Evolutionary conservation across 2,329 filamentous ascomycete species (phyloP).

Genomic region (Aplosporella prunicola): DNA sequence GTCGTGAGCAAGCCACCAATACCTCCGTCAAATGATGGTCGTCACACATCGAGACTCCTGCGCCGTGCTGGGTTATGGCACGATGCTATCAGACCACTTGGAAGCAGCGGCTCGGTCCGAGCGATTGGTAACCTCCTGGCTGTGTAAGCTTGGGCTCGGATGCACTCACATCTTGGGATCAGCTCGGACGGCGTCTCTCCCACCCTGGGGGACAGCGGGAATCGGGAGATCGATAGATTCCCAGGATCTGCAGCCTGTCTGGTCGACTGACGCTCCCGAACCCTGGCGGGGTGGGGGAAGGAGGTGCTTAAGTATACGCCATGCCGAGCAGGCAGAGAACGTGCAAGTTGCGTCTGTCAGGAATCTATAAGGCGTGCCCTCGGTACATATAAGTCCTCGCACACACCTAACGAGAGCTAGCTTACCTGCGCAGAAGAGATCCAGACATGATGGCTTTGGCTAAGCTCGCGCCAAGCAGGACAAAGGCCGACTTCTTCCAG

Average conservation of each 20-base stretch:
- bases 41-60: constrained; percentile 9
- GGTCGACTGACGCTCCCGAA: constrained; percentile 4
- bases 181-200: constrained; percentile 8
- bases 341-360: no score
- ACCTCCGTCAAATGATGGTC: not conserved
- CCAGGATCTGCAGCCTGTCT: constrained; percentile 7
- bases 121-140: constrained; percentile 7
- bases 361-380: no score
- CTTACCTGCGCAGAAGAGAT: constrained; percentile 1
- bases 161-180: constrained; percentile 11
- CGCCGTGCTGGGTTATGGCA: constrained; percentile 7
- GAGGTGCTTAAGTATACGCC: no score
- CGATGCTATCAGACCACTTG: constrained; percentile 11
- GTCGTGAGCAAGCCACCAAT: constrained; percentile 10
- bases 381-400: no score
- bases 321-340: no score
- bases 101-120: constrained; percentile 7
- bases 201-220: not conserved
- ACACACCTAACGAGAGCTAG: no score
- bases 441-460: constrained; percentile 6
- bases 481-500: constrained; percentile 32
- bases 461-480: constrained; percentile 10
- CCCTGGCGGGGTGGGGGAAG: no score
- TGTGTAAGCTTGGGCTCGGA: constrained; percentile 8
- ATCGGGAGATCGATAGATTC: constrained; percentile 9